Evolutionary conservation across 306 rosid species (phyloP), one percentile per base, ranked within the genome.

Genomic region (Coriaria nepalensis): DNA sequence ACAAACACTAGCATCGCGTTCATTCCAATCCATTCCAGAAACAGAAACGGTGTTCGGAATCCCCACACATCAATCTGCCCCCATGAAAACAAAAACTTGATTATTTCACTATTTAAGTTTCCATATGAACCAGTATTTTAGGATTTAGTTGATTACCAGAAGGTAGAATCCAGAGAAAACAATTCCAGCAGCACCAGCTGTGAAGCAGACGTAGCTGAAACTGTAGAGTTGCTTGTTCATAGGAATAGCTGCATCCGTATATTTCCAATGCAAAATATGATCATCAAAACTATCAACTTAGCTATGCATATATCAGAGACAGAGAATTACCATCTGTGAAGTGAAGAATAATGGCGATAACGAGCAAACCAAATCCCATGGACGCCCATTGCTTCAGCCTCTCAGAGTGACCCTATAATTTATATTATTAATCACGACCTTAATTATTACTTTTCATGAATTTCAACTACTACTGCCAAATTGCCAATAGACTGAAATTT

Each of bases 21-120:
- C 94, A 77, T 79, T 63, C 96, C 96, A 15, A 87, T 87, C 96
- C 96, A 87, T 50, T 87, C 94, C 45, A 87, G 67, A 69, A 80
- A 78, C 40, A 87, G 63, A 55, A 87, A 87, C 33, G 87, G 92
- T 10, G 66, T 77, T 14, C 87, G 71, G 14, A 68, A 33, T 8
- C 92, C 92, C 92, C 84, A 80, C 44, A 87, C 72, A 59, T 87
- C 94, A 6, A 87, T 87, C 94, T 87, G 77, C 62, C 60, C 9
- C 4, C 5, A 29, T 46, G 45, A 15, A 45, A 40, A 51, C 45
- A 15, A 40, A 40, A n/a, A 20, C 15, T 20, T 20, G 29, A 20
- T 20, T 20, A 20, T 20, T 20, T 20, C 29, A 20, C 29, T 20
- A 20, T 20, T 20, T 20, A 20, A 20, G 29, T 20, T 20, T 20